Base-by-base conservation (phyloP, 805 yeast species). In the Candida suzukii region DNA sequence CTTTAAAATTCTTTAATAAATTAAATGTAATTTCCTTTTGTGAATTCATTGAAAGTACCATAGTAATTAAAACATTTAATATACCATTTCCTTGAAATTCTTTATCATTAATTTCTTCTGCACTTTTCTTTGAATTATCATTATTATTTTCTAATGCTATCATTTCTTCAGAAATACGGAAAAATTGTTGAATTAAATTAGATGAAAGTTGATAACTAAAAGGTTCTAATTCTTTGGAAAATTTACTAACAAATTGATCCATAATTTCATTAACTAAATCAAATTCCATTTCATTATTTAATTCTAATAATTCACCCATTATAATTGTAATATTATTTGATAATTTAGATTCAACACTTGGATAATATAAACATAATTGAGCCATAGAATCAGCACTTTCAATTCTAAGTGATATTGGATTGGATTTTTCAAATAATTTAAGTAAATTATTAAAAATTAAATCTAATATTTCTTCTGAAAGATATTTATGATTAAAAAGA, bases 171-270 rank as follows among this genome's bases (percentile, higher is more conserved):
- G 88, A 87, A 24, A 86, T 57, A 43, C 73, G 70, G 53, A 85
- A 54, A 54, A 90, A 87, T 56, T 91, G 96, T 38, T 78, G 77
- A 14, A 81, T 80, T 51, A 83, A 64, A 54, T 79, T 74, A 3
- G 57, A 56, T 24, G 83, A 74, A 41, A 84, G 62, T 43, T 83
- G 82, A n/a, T 78, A 69, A 30, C 95, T 91, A 60, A 86, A 91
- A 16, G 99, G 98, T 46, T 88, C 90, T 46, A 91, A 69, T 60
- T 90, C 93, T 48, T 79, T 82, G 7, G 93, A 72, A 63, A 83
- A 93, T 48, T 76, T 78, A 50, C 88, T 93, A 14, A 91, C 97
- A 53, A 93, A 80, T 49, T 86, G 95, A 65, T 91, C 97, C 87
- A 91, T 87, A 5, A 91, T 93, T 20, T 83, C 83, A 35, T 88